Base-by-base conservation (phyloP, 345 rosid species). In the Acer negundo region DNA sequence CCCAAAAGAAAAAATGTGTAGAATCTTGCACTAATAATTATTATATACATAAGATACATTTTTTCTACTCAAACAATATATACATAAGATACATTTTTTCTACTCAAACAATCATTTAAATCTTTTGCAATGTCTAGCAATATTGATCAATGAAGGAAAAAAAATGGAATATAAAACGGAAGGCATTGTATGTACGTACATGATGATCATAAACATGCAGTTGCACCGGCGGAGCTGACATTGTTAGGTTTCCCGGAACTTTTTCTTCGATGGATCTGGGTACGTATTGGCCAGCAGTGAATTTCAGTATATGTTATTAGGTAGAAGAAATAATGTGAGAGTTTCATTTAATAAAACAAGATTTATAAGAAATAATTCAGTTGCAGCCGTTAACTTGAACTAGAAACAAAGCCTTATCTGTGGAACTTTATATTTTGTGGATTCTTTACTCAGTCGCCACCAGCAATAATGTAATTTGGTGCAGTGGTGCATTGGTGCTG, bases 391-490 rank as follows among this genome's bases (percentile, higher is more conserved):
- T 71, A 38, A 55, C 86, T 80, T 80, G 46, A 49, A 77, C 71
- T 72, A 20, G 75, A 53, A 67, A 49, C 26, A 24, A 81, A 46
- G 82, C 15, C 46, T 62, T 47, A 51, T 13, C 55, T 40, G 42
- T 22, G 3, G 56, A 10, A 11, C 8, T 55, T 9, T 16, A 70
- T 19, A 24, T 19, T 76, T 49, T 2, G 49, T 59, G 2, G 61
- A 71, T 20, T 20, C 87, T 81, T 81, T 79, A 84, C 87, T 81
- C 85, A 77, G 47, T 79, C 72, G 83, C 80, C 72, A 77, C 47
- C 16, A 53, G 38, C 38, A 4, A 23, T 16, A 38, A 67, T 15
- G 20, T 22, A 7, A 42, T 42, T 42, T 42, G 2, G 11, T 42
- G 11, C 38, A 35, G 9, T 42, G 46, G 38, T 4, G 38, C 38